A percentile compares a stretch with the other conserved stretches of the same genome.
Evolutionary conservation across 345 rosid species (phyloP).

Genomic region (Rhodamnia rubescens): DNA sequence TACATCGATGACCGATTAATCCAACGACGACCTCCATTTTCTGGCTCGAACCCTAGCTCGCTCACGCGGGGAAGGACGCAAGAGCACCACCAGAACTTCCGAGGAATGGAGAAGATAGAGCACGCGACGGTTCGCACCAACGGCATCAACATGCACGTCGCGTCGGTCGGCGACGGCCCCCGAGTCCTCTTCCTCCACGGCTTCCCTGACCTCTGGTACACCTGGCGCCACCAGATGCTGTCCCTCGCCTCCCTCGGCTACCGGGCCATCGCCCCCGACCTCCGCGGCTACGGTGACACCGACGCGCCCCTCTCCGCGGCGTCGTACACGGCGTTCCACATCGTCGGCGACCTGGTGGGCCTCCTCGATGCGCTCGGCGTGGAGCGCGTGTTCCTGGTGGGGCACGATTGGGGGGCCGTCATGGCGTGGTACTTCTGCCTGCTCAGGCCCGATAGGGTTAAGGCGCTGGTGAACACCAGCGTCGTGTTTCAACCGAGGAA

Average conservation of each 20-base stretch:
- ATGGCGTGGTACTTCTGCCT: constrained; percentile 51
- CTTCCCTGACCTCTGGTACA: constrained; percentile 67
- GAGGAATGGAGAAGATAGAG: constrained; percentile 50
- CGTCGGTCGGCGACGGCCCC: constrained; percentile 51
- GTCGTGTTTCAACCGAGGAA: constrained; percentile 35
- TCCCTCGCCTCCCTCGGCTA: constrained; percentile 45
- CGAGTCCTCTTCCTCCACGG: constrained; percentile 58
- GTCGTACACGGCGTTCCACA: constrained; percentile 27
- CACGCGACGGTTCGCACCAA: constrained; percentile 42
- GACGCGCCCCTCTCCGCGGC: constrained; percentile 31
- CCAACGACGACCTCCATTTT: background rate
- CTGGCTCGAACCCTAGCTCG: background rate
- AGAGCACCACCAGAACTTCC: background rate
- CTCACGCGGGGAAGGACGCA: background rate
- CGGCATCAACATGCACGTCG: constrained; percentile 58
- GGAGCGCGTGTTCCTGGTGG: constrained; percentile 49
- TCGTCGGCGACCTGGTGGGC: constrained; percentile 23
- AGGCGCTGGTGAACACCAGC: constrained; percentile 52
- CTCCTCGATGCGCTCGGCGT: constrained; percentile 15
- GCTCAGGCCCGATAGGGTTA: constrained; percentile 59
- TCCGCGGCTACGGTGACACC: constrained; percentile 64
- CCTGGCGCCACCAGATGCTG: constrained; percentile 68
- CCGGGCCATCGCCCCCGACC: constrained; percentile 66
- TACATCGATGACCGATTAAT: background rate
- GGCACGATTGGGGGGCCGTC: constrained; percentile 69